Evolutionary conservation across 768 basidiomycete species (phyloP).

Genomic region (Phallus indusiatus): DNA sequence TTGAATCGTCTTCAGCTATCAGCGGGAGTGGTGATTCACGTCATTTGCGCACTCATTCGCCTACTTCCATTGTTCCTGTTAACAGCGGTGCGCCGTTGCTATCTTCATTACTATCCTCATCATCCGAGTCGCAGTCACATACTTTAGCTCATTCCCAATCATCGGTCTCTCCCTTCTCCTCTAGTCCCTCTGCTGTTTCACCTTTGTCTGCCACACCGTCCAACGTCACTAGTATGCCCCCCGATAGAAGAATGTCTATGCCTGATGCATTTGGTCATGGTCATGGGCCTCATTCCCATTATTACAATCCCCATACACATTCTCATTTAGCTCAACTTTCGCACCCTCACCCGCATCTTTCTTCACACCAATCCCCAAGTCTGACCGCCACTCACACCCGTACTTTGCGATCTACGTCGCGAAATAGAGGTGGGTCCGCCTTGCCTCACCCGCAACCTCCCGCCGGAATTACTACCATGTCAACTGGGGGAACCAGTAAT

Average conservation of each 20-base stretch:
- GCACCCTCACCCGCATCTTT: slow-evolving; percentile 19
- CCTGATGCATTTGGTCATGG: slow-evolving; percentile 26
- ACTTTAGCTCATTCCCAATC: slow-evolving; percentile 18
- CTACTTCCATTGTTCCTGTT: background rate
- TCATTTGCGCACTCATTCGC: background rate
- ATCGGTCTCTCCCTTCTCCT: slow-evolving; percentile 15
- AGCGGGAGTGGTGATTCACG: background rate
- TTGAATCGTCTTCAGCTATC: background rate
- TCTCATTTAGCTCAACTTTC: slow-evolving; percentile 43
- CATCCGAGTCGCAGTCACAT: slow-evolving; percentile 32
- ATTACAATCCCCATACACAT: slow-evolving; percentile 35
- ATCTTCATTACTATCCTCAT: slow-evolving; percentile 30
- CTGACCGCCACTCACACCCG: background rate
- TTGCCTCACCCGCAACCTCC: background rate
- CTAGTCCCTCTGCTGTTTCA: slow-evolving; percentile 19
- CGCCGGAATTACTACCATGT: background rate
- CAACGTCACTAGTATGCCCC: slow-evolving; percentile 29
- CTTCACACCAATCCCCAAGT: background rate
- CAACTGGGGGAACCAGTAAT: background rate
- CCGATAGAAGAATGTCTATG: slow-evolving; percentile 72
- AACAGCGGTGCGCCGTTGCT: background rate
- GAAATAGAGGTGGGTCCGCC: background rate
- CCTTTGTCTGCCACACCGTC: slow-evolving; percentile 43
- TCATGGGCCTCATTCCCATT: slow-evolving; percentile 23
- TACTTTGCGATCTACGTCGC: background rate